Base-by-base conservation (phyloP, 306 rosid species). In the Glycine soja region DNA sequence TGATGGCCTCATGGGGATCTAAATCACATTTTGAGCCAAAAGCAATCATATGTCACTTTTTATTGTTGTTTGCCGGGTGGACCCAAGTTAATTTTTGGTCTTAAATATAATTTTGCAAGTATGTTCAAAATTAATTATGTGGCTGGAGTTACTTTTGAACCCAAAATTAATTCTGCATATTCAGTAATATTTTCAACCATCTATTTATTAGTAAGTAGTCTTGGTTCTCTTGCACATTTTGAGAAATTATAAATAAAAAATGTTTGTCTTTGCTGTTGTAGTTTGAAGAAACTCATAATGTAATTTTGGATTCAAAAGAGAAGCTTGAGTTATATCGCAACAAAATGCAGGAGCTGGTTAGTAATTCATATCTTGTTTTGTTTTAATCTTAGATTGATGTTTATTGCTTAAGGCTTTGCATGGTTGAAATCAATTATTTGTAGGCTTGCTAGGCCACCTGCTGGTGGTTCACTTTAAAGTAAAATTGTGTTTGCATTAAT, bases 311-410 rank as follows among this genome's bases (percentile, higher is more conserved):
- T 82, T 95, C 95, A 8, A 95, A 85, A 80, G 97, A 95, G 88
- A 95, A 93, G 90, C 80, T 95, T 10, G 97, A 85, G 84, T 77
- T 85, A 65, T 95, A 91, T 82, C 94, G 97, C 72, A 66, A 93
- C 81, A 95, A 88, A 84, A 95, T 95, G 99, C 99, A 95, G 87
- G 97, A 95, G 79, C 91, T 95, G 75, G 99, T 92, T 77, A 86
- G 98, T 92, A 85, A 46, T 83, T 85, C 86, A 46, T 81, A 34
- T 81, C 68, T 53, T 62, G 30, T 76, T 69, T 81, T 45, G 16
- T 43, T 54, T 86, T 71, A 57, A 16, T 51, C 51, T 72, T 77
- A 69, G 62, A 54, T 66, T 52, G 66, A 18, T 69, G 46, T 69
- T 59, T 48, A 50, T 18, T 84, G 16, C 13, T 59, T 72, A 59